These are phyloP conservation scores for Cordyceps sp. DNA, from an alignment of 2,329 filamentous ascomycete species.

Conservation along the genomic window DNA sequence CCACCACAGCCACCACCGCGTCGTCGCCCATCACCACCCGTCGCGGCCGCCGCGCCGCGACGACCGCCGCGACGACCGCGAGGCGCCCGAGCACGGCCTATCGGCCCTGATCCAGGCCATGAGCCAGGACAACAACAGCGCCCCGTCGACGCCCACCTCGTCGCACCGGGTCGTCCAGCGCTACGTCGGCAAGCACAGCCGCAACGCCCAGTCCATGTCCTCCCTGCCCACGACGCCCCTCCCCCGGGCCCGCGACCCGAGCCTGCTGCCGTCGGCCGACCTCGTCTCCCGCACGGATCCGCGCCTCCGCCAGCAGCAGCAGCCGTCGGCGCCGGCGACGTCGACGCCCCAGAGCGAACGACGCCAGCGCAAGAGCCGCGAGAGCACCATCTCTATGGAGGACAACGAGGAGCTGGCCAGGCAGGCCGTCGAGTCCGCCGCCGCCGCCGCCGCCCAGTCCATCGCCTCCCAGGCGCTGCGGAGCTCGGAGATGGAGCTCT, in stretches of 20 bases:
- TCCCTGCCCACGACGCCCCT: slow-evolving; percentile 68
- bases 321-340: slow-evolving; percentile 27
- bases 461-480: slow-evolving; percentile 10
- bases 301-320: slow-evolving; percentile 23
- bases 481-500: slow-evolving; percentile 11
- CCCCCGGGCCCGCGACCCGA: slow-evolving; percentile 28
- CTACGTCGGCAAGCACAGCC: slow-evolving; percentile 46
- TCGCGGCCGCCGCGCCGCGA: slow-evolving; percentile 23
- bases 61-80: too few species aligned
- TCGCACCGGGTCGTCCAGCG: slow-evolving; percentile 26
- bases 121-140: slow-evolving; percentile 43
- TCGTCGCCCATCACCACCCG: slow-evolving; percentile 29
- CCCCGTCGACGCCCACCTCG: slow-evolving; percentile 51
- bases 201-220: slow-evolving; percentile 69
- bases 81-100: slow-evolving; percentile 43
- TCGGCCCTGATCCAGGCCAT: slow-evolving; percentile 69
- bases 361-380: slow-evolving; percentile 51
- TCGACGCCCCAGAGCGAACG: slow-evolving; percentile 23
- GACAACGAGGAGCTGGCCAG: slow-evolving; percentile 41
- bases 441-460: slow-evolving; percentile 29
- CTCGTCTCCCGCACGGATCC: slow-evolving; percentile 45
- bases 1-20: slow-evolving; percentile 17
- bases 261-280: slow-evolving; percentile 45
- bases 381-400: slow-evolving; percentile 68
- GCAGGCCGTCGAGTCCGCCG: slow-evolving; percentile 35